These are phyloP conservation scores for Linanthus parryae DNA, from an alignment of 148 eudicot species.

Conservation along the genomic window DNA sequence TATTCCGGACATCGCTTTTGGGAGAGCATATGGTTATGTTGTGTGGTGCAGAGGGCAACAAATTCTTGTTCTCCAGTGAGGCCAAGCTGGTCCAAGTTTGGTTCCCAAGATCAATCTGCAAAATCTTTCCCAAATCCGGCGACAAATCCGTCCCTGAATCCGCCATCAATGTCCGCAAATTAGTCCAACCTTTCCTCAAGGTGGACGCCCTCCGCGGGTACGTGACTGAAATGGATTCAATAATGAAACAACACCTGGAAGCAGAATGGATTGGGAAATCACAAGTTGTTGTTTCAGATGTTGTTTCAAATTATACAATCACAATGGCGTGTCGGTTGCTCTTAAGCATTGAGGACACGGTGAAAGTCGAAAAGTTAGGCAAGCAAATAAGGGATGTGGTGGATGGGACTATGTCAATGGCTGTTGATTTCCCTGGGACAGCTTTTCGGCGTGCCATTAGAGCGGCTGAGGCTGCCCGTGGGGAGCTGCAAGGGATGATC, in stretches of 20 bases:
- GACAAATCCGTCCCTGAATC: background rate
- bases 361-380: slow-evolving; percentile 5
- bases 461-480: slow-evolving; percentile 8
- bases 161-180: background rate
- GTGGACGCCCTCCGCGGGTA: background rate
- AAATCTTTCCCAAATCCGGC: slow-evolving; percentile 6
- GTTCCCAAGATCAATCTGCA: background rate
- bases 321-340: background rate
- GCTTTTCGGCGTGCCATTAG: slow-evolving; percentile 13
- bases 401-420: slow-evolving; percentile 11
- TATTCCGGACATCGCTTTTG: background rate
- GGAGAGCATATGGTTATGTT: background rate
- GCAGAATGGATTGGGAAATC: background rate
- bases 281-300: background rate
- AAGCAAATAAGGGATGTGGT: slow-evolving; percentile 4
- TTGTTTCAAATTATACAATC: background rate
- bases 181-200: slow-evolving; percentile 1
- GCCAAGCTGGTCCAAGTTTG: background rate
- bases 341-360: slow-evolving; percentile 1
- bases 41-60: slow-evolving; percentile 2
- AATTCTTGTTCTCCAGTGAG: slow-evolving; percentile 3
- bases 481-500: slow-evolving; percentile 1
- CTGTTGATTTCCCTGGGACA: slow-evolving; percentile 23
- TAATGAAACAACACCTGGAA: slow-evolving; percentile 1
- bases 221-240: slow-evolving; percentile 1